Base-by-base conservation (phyloP, 768 basidiomycete species). In the Amanita inopinata region DNA sequence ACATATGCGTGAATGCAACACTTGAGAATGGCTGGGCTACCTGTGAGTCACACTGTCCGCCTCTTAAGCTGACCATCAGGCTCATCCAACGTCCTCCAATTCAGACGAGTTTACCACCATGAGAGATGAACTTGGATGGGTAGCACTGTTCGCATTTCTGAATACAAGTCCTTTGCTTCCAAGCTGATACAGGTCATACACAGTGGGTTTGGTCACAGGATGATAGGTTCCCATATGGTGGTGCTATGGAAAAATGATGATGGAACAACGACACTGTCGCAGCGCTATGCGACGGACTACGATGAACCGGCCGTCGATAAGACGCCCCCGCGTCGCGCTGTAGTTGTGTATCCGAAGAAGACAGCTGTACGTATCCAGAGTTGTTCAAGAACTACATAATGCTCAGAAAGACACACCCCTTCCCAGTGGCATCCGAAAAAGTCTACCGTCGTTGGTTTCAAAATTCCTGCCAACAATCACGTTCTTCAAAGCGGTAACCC, bases 231-330 rank as follows among this genome's bases (percentile, higher is more conserved):
- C 0, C 67, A 68, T 32, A 76, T 80, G 68, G 68, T 82, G 45
- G 70, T 83, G 11, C 54, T 69, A 55, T 67, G 67, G 65, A 56
- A 59, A 34, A 64, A 66, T 50, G 52, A 61, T 3, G 75, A 82
- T 51, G 73, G 73, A 2, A 63, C 69, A 4, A 65, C 68, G 34
- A 74, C 76, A 1, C 52, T 83, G 37, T 78, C 77, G 5, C 80
- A 83, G 45, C 64, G 80, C 3, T 62, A 64, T 51, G 71, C 71
- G 0, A 52, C 54, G 8, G 68, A 63, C 2, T 69, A 75, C 38
- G 52, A 57, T n/a, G 67, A 73, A 52, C 80, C 81, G 3, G 12
- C 17, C 6, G 15, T 35, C 33, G 33, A 35, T 8, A 9, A 14
- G 8, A 35, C 12, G 8, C 33, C 33, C 15, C 33, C 33, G n/a